These are phyloP conservation scores for Epichloe hybrida DNA, from an alignment of 2,329 filamentous ascomycete genomes.

Conservation along the genomic window DNA sequence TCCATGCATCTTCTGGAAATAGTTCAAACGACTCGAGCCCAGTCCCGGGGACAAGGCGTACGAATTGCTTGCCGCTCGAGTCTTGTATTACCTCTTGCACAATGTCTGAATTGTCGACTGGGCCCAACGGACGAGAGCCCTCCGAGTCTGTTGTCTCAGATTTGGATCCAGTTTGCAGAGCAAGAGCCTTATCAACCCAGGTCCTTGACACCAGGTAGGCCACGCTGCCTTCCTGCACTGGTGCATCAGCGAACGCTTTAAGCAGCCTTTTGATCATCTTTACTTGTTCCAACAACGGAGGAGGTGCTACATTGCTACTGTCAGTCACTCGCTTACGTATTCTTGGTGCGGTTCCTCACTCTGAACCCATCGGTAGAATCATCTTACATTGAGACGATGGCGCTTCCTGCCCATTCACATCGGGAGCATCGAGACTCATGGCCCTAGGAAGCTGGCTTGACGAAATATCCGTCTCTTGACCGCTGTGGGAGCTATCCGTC, in stretches of 20 bases:
- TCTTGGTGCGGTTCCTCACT: not conserved
- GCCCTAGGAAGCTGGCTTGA: slow-evolving; percentile 19
- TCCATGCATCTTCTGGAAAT: slow-evolving; percentile 70
- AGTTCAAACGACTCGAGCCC: slow-evolving; percentile 59
- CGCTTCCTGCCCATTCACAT: slow-evolving; percentile 9
- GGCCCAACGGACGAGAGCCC: slow-evolving; percentile 50
- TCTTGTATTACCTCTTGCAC: slow-evolving; percentile 47
- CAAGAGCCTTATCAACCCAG: slow-evolving; percentile 65
- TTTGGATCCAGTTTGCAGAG: slow-evolving; percentile 45
- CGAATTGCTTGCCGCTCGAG: slow-evolving; percentile 41
- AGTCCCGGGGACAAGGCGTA: slow-evolving; percentile 58
- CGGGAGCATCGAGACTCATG: slow-evolving; percentile 28
- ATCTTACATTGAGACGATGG: slow-evolving; percentile 4
- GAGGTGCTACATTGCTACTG: slow-evolving; percentile 13
- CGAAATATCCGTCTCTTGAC: slow-evolving; percentile 9
- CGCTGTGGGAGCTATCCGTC: slow-evolving; percentile 24
- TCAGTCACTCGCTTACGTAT: slow-evolving; percentile 1
- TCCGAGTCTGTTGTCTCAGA: slow-evolving; percentile 44
- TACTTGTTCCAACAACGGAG: slow-evolving; percentile 48
- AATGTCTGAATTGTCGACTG: slow-evolving; percentile 78
- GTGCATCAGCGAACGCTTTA: slow-evolving; percentile 34
- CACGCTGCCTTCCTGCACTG: slow-evolving; percentile 55
- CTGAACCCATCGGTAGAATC: not conserved
- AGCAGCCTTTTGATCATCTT: slow-evolving; percentile 52
- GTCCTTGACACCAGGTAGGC: slow-evolving; percentile 65